Conservation (phyloP, 306 rosid genomes). For the Pachyrhizus erosus region DNA sequence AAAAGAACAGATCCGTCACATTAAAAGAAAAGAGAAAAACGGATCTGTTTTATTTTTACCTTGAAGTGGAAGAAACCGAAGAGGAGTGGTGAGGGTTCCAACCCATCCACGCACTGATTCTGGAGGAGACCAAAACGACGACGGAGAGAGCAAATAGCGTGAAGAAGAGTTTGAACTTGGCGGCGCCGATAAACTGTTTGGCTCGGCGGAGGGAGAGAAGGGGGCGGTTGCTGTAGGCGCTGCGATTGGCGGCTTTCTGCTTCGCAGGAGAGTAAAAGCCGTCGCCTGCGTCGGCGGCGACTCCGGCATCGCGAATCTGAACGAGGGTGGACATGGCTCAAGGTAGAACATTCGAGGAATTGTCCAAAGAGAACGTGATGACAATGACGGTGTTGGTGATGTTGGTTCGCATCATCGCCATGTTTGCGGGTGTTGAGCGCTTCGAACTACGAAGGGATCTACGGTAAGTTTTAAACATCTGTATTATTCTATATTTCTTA, state of each 20-base stretch:
- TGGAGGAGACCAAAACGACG: conserved; percentile 42
- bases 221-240: conserved; percentile 39
- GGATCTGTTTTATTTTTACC: conserved; percentile 36
- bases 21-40: not conserved
- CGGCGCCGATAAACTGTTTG: conserved; percentile 41
- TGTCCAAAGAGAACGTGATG: not conserved
- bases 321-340: conserved; percentile 47
- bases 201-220: conserved; percentile 47
- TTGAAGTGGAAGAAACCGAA: conserved; percentile 51
- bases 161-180: conserved; percentile 52
- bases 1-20: conserved; percentile 4
- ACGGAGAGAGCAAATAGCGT: conserved; percentile 33
- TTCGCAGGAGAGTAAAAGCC: conserved; percentile 62
- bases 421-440: not conserved
- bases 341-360: conserved; percentile 20
- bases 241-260: conserved; percentile 59
- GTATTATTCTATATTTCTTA: too few species aligned
- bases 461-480: too few species aligned
- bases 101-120: conserved; percentile 56
- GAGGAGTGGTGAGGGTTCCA: conserved; percentile 57
- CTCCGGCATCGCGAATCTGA: conserved; percentile 40
- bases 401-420: not conserved
- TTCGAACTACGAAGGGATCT: not conserved
- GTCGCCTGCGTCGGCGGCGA: conserved; percentile 25
- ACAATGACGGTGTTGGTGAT: not conserved